Base-by-base conservation (phyloP, 768 basidiomycete species). In the Cystoderma amianthinum region DNA sequence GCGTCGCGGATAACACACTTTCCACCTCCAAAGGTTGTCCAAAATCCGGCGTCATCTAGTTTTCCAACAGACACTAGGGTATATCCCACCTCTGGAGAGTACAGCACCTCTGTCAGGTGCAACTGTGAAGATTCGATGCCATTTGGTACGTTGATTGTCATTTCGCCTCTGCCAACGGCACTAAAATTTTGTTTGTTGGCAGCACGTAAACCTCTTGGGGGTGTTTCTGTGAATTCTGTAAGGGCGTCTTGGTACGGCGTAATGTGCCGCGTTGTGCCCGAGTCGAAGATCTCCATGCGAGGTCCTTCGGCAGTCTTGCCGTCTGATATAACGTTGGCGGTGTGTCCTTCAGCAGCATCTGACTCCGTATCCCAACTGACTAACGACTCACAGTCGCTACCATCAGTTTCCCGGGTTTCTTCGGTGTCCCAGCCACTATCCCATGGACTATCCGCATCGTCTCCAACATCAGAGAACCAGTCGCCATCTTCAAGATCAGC, bases 31-130 rank as follows among this genome's bases (percentile, higher is more conserved):
- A 66, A 66, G 1, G 51, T 53, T 12, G 49, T 36, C 1, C 45
- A 23, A 33, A 56, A 60, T 1, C 66, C 63, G 4, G 32, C 32
- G 0, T 68, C 54, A 37, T 69, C 63, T 5, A 71, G 57, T 21
- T 45, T 24, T 3, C 65, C 62, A n/a, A 66, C 3, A n/a, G n/a
- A n/a, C n/a, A n/a, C n/a, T n/a, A n/a, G n/a, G n/a, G n/a, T n/a
- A n/a, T n/a, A n/a, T n/a, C 62, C 57, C 5, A 67, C 55, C 17
- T 65, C 60, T 0, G 61, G 63, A 6, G 63, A 56, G 41, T 64
- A 64, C 10, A 67, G 45, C 17, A 67, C 63, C 38, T 65, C 53
- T 1, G 52, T 58, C 19, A 68, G 54, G 7, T 45, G 44, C 7
- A 66, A 42, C 19, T 58, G 46, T 4, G 50, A 49, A 28, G 38